Conservation (phyloP, 768 basidiomycete genomes). For the Mycena kentingensis region DNA sequence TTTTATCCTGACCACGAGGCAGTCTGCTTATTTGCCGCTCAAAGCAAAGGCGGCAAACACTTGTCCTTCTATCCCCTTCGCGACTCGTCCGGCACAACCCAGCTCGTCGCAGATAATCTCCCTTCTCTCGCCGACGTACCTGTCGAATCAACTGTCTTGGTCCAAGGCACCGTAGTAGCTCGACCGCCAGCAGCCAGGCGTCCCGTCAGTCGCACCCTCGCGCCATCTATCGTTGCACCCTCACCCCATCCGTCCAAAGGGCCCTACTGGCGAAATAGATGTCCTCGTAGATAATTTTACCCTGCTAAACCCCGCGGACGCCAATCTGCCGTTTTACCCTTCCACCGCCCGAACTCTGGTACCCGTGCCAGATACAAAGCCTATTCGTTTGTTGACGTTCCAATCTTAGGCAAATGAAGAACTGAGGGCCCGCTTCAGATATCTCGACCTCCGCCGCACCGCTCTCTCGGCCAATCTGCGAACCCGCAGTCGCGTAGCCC, state of each 20-base stretch:
- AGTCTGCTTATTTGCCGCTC: conserved; percentile 38
- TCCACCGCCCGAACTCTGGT: conserved; percentile 77
- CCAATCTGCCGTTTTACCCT: conserved; percentile 80
- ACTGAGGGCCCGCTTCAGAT: conserved; percentile 79
- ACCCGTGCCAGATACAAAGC: conserved; percentile 34
- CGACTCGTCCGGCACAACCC: conserved; percentile 75
- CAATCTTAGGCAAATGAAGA: conserved; percentile 76
- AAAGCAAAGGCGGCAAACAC: conserved; percentile 63
- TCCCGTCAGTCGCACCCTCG: conserved; percentile 45
- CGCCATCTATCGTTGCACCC: conserved; percentile 7
- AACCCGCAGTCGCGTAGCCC: conserved; percentile 80
- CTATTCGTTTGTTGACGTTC: conserved; percentile 15
- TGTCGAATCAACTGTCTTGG: conserved; percentile 74
- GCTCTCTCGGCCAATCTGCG: conserved; percentile 76
- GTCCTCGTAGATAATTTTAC: conserved; percentile 69
- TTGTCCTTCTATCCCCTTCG: conserved; percentile 87
- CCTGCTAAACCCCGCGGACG: conserved; percentile 77
- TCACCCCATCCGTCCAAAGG: conserved; percentile 40
- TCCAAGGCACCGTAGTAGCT: conserved; percentile 70
- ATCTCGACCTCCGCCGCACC: conserved; percentile 84
- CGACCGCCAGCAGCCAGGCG: conserved; percentile 66
- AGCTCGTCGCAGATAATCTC: conserved; percentile 54
- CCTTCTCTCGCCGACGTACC: conserved; percentile 61
- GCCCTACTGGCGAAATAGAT: conserved; percentile 75
- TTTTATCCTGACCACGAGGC: conserved; percentile 32